Percentiles rank a stretch among this genome's conserved stretches.
Conservation (phyloP, 2,329 filamentous ascomycete species). For the Diaporthe citrichinensis region DNA sequence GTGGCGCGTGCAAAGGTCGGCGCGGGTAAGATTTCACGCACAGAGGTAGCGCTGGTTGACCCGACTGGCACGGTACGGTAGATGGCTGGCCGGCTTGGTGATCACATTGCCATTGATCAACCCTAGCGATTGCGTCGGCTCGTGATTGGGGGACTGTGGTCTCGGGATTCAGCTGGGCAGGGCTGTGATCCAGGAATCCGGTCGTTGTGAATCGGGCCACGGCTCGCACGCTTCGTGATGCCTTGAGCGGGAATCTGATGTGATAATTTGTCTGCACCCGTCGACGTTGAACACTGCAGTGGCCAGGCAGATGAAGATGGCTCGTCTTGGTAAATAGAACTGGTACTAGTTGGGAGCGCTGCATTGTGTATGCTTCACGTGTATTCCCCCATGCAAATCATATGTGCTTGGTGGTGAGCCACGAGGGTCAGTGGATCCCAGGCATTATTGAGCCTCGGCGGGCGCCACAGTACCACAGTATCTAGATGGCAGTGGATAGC, state of each 20-base stretch:
- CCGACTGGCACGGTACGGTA: neutral
- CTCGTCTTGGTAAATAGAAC: neutral
- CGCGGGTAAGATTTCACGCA: neutral
- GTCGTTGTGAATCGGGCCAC: neutral
- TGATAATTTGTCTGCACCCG: neutral
- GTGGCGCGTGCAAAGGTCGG: neutral
- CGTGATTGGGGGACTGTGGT: neutral
- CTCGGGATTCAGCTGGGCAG: conserved; percentile 25
- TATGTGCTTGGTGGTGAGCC: neutral
- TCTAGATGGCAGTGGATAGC: conserved; percentile 10
- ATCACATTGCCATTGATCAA: neutral
- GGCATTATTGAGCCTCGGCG: conserved; percentile 7
- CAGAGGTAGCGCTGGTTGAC: neutral
- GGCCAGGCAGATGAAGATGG: neutral
- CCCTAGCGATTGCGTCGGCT: neutral
- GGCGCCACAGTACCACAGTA: conserved; percentile 12
- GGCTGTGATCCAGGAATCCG: conserved; percentile 26
- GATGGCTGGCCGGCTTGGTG: neutral
- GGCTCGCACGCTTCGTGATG: neutral
- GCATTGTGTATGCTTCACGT: neutral
- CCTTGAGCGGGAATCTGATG: neutral
- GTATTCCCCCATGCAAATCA: neutral
- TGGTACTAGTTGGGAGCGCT: neutral
- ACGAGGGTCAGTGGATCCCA: neutral
- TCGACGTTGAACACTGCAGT: neutral